Conservation (phyloP, 208 protist genomes). For the Trypanosoma melophagium region DNA sequence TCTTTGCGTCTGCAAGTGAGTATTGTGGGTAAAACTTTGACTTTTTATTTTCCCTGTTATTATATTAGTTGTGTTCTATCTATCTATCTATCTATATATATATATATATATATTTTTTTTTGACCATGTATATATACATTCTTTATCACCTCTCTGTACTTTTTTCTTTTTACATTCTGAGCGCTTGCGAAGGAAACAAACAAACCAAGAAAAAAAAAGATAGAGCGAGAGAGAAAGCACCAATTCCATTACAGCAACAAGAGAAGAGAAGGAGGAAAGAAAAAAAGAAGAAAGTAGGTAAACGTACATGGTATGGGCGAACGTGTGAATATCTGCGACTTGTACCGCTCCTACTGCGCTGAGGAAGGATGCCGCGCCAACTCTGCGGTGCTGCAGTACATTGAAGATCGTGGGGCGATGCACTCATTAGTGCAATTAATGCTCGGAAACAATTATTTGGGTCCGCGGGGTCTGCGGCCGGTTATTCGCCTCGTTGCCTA, state of each 20-base stretch:
- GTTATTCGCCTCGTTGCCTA: constrained; percentile 80
- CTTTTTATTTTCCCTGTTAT: background rate
- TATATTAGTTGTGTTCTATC: background rate
- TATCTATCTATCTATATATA: background rate
- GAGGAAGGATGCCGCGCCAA: constrained; percentile 81
- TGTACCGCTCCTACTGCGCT: constrained; percentile 77
- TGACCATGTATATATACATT: no score
- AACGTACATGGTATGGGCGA: background rate
- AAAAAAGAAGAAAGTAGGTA: background rate
- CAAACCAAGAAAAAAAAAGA: no score
- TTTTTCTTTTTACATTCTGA: no score
- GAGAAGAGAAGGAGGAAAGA: background rate
- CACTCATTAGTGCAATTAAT: constrained; percentile 38
- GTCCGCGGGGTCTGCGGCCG: constrained; percentile 77
- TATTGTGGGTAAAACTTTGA: background rate
- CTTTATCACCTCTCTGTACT: no score
- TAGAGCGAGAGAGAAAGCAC: background rate
- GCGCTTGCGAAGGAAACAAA: no score
- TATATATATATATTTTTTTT: no score
- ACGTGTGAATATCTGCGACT: constrained; percentile 39
- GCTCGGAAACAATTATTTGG: constrained; percentile 86
- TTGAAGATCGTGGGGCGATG: constrained; percentile 44
- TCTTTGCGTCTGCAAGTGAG: background rate
- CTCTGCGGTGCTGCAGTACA: constrained; percentile 74
- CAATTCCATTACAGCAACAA: constrained; percentile 2